Evolutionary conservation across 129 eudicot genomes (phyloP).

Genomic region (Flaveria trinervia): DNA sequence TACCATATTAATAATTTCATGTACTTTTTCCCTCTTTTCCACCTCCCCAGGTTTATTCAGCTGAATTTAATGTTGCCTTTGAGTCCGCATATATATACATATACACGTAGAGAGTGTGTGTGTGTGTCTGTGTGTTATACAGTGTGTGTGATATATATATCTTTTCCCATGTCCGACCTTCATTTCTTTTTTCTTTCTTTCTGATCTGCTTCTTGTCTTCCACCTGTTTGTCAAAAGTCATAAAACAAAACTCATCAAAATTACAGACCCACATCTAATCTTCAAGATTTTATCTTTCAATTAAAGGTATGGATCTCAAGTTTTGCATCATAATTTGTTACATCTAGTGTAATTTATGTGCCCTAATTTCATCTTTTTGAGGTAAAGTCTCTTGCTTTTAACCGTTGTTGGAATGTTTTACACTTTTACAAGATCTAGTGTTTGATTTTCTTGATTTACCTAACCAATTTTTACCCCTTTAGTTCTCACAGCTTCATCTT

Average conservation of each 20-base stretch:
- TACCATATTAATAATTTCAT: background rate
- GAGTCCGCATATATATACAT: conserved; percentile 35
- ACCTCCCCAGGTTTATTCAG: background rate
- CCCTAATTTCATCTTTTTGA: conserved; percentile 16
- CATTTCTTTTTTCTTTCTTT: conserved; percentile 13
- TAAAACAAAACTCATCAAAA: conserved; percentile 11
- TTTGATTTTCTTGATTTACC: conserved; percentile 24
- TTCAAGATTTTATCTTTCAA: conserved; percentile 21
- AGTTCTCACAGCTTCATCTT: too few relatives aligned
- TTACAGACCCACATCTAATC: conserved; percentile 16
- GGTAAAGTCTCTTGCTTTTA: conserved; percentile 15
- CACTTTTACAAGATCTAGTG: conserved; percentile 28
- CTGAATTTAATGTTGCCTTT: conserved; percentile 50
- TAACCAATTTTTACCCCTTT: too few relatives aligned
- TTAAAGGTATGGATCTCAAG: conserved; percentile 51
- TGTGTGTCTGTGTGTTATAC: background rate
- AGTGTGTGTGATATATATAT: conserved; percentile 22
- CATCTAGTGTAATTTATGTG: conserved; percentile 17
- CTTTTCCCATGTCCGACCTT: conserved; percentile 34
- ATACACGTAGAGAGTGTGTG: background rate
- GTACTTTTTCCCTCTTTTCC: conserved; percentile 24
- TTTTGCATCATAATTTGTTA: conserved; percentile 25
- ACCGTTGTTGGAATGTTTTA: conserved; percentile 7
- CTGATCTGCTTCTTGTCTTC: conserved; percentile 49
- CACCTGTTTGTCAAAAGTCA: conserved; percentile 37